phyloP scores from a whole-genome alignment of 768 basidiomycete genomes.

The Hemileccinum rubropunctum region DNA sequence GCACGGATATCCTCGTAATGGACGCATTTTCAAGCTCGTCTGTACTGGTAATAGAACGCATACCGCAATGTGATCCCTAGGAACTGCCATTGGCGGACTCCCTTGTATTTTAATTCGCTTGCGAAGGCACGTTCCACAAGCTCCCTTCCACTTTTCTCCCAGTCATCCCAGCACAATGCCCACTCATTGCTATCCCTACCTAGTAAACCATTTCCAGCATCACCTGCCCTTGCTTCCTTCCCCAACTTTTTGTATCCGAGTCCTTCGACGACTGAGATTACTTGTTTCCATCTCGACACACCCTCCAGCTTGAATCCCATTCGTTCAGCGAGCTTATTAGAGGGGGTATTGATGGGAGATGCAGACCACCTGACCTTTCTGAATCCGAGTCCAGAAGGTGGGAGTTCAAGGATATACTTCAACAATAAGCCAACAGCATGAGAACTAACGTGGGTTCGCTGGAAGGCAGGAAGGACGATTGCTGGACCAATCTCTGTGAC shows the following conservation, averaged over 20 bases:
- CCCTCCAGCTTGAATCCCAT: conserved; percentile 50
- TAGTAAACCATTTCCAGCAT: conserved; percentile 21
- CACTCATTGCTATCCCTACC: conserved; percentile 34
- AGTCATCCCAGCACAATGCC: conserved; percentile 43
- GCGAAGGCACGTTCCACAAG: conserved; percentile 27
- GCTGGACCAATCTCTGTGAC: conserved; percentile 33
- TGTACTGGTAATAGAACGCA: no score
- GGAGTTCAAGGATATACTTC: conserved; percentile 29
- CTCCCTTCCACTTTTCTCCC: conserved; percentile 35
- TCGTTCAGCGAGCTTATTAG: conserved; percentile 37
- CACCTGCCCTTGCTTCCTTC: conserved; percentile 19
- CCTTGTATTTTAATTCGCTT: conserved; percentile 1
- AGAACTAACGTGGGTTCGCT: conserved; percentile 41
- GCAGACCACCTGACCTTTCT: conserved; percentile 48
- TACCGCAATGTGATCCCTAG: no score
- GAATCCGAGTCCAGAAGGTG: conserved; percentile 36
- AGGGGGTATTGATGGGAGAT: conserved; percentile 35
- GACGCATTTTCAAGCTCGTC: no score
- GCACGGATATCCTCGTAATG: no score
- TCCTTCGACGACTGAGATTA: conserved; percentile 28
- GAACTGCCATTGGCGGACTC: no score
- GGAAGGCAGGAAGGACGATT: conserved; percentile 36
- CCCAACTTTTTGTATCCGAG: conserved; percentile 30
- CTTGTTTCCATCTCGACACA: conserved; percentile 36
- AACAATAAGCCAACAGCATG: conserved; percentile 38